Evolutionary conservation across 2,329 filamentous ascomycete species (phyloP), one percentile per base, ranked within the genome.

Genomic region (Pyrenochaeta sp.): DNA sequence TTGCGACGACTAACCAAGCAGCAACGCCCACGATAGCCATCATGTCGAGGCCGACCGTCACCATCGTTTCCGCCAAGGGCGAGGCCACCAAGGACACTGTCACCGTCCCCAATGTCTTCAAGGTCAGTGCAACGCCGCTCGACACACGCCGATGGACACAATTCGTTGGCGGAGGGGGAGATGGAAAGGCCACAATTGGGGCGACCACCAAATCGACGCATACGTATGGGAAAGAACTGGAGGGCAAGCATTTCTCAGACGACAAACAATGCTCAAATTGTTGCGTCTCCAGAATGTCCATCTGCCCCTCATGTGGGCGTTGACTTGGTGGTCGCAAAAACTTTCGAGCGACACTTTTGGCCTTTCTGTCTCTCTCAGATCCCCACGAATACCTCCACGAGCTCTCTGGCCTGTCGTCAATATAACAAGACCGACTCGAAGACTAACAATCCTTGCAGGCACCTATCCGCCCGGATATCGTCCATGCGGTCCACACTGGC

Each of bases 401-500:
- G n/a, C n/a, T n/a, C n/a, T n/a, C n/a, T n/a, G n/a, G n/a, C n/a
- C n/a, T n/a, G n/a, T n/a, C n/a, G n/a, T n/a, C n/a, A n/a, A n/a
- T n/a, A n/a, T n/a, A n/a, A n/a, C n/a, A n/a, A n/a, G n/a, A n/a
- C n/a, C n/a, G n/a, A n/a, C n/a, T n/a, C n/a, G n/a, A n/a, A n/a
- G n/a, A n/a, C 42, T 59, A 35, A 60, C 53, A 44, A 29, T 13
- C 14, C 24, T 14, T 15, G 10, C 35, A 71, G 67, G 85, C 89
- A 69, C 94, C 94, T 69, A 97, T 99, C 84, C 93, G 94, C 78
- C 89, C 92, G 73, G 94, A 99, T 81, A 96, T 99, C 77, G 94
- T 99, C 76, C 93, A 97, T 86, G 88, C 92, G 79, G 86, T 97
- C 72, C 94, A 99, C 88, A 96, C 90, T 73, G 94, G 94, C 74